Percentiles rank a stretch among this genome's conserved stretches.
These are phyloP conservation scores for Akebia trifoliata DNA, from an alignment of 164 flowering plant species.

Conservation along the genomic window DNA sequence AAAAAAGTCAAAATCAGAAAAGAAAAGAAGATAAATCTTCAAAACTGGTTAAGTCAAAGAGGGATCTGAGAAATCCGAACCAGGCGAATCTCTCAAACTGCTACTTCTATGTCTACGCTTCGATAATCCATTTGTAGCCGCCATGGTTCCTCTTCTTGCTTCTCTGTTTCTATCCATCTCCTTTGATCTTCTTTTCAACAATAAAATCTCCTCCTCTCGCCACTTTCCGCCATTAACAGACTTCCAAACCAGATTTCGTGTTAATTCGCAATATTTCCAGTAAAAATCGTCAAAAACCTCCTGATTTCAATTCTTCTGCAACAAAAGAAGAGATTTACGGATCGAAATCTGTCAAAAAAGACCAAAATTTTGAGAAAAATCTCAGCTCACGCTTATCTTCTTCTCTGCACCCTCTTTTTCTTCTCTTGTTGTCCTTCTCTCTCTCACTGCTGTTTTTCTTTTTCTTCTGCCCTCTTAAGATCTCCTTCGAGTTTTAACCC, in stretches of 20 bases:
- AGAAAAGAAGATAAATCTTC: not conserved
- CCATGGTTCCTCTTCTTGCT: conserved; percentile 52
- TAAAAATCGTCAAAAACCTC: not conserved
- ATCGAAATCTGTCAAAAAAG: not conserved
- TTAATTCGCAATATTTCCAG: not conserved
- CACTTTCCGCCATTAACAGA: not conserved
- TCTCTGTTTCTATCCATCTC: conserved; percentile 83
- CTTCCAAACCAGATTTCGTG: conserved; percentile 10
- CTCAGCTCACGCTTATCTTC: conserved; percentile 4
- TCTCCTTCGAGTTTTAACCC: conserved; percentile 32
- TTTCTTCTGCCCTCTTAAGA: conserved; percentile 27
- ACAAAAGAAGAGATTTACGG: not conserved
- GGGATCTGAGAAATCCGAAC: conserved; percentile 43
- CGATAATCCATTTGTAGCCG: conserved; percentile 56
- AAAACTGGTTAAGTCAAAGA: not conserved
- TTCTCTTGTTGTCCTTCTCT: conserved; percentile 24
- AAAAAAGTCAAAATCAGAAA: conserved; percentile 10
- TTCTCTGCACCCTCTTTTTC: conserved; percentile 2
- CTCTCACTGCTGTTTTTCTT: conserved; percentile 17
- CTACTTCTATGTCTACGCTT: conserved; percentile 64
- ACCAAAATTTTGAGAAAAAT: too few relatives aligned
- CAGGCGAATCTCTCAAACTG: conserved; percentile 86
- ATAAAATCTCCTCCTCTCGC: conserved; percentile 12
- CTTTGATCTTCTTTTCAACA: not conserved
- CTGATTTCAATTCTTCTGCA: not conserved